phyloP scores from a whole-genome alignment of 768 basidiomycete genomes.

The Ramaria sp. region DNA sequence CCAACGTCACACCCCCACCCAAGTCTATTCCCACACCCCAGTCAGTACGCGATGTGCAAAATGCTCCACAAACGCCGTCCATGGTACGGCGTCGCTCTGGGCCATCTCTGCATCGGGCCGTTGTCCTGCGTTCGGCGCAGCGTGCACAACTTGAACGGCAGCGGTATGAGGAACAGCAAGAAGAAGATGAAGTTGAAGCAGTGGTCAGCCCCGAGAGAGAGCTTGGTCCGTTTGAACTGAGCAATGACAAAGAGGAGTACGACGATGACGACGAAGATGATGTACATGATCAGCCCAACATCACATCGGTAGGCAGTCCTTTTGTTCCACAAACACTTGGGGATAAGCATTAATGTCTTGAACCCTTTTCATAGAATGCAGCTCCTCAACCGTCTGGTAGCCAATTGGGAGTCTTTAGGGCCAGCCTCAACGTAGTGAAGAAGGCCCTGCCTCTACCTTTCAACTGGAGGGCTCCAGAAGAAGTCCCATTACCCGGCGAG shows the following conservation, averaged over 20 bases:
- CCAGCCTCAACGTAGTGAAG: neutral
- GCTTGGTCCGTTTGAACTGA: conserved; percentile 5
- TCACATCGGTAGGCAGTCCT: neutral
- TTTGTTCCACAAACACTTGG: neutral
- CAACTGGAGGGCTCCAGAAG: neutral
- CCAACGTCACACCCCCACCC: conserved; percentile 9
- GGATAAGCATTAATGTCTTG: neutral
- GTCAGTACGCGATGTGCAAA: conserved; percentile 9
- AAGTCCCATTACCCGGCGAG: neutral
- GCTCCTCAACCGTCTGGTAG: neutral
- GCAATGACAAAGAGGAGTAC: neutral
- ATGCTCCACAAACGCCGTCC: conserved; percentile 18
- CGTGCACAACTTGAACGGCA: conserved; percentile 34
- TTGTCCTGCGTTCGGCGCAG: conserved; percentile 61
- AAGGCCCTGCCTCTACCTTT: neutral
- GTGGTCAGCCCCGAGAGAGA: conserved; percentile 12
- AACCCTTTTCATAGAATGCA: neutral
- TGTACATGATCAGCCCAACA: neutral
- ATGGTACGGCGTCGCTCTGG: conserved; percentile 19
- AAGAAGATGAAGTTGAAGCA: conserved; percentile 13
- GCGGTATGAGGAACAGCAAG: conserved; percentile 27
- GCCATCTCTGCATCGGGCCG: conserved; percentile 53
- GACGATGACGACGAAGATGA: neutral
- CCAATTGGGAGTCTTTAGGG: neutral
- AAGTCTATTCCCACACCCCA: conserved; percentile 15